Base-by-base conservation (phyloP, 495 filamentous ascomycete species). In the Trichocladium antarcticum region DNA sequence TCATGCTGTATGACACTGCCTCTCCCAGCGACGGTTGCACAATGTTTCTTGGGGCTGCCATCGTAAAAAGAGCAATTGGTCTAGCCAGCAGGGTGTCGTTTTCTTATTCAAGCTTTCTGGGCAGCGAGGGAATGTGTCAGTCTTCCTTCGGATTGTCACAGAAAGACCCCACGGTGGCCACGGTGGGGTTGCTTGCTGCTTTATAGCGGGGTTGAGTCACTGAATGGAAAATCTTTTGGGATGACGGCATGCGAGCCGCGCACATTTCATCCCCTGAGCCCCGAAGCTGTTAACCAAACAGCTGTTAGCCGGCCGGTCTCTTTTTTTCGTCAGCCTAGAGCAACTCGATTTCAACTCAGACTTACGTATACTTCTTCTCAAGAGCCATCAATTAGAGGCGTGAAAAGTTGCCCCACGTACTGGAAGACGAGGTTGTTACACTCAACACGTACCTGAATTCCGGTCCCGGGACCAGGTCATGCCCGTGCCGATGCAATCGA, bases 1-100 rank as follows among this genome's bases (percentile, higher is more conserved):
- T 70, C 45, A 76, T 65, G 57, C 65, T 78, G 52, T 76, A 68
- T 14, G 77, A 79, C 34, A 77, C 72, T 16, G 67, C 53, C 9
- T 19, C 41, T 42, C 50, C 59, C 47, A 63, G 47, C 41, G 54
- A 50, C 34, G 63, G 36, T 22, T 37, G 24, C 11, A 45, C 47
- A 42, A 76, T 76, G 42, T 72, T 65, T 60, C 59, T 57, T 45
- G 72, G 59, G 28, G 61, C 51, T 17, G 72, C 58, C 69, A 73
- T 72, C 36, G 38, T 65, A 48, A 19, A 46, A 43, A 19, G 37
- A 35, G 31, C 35, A 7, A 2, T 37, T 37, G 27, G 29, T 32
- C 28, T 9, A 28, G n/a, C n/a, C n/a, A 24, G 29, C 27, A 31
- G 16, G 42, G 35, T 28, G 4, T 19, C 15, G 47, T 45, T 36